These are phyloP conservation scores for Chlorella sp. DNA, from an alignment of 139 green algal genomes.

Conservation along the genomic window DNA sequence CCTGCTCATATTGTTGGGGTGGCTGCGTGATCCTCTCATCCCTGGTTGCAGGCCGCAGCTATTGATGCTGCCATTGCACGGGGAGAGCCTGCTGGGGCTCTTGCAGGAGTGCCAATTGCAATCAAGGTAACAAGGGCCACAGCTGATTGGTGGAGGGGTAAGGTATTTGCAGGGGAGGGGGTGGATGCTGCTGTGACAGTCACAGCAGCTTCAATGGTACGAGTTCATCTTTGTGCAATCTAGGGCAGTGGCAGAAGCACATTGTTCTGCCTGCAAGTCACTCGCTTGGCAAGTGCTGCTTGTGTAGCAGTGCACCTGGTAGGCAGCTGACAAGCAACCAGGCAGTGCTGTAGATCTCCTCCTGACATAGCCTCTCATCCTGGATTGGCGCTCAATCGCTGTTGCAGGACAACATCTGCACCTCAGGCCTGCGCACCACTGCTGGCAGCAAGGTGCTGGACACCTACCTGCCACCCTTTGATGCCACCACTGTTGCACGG, in stretches of 20 bases:
- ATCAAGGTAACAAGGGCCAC: conserved; percentile 74
- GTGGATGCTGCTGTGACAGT: too few relatives aligned
- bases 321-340: neutral
- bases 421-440: conserved; percentile 72
- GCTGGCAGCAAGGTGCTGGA: conserved; percentile 75
- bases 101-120: conserved; percentile 79
- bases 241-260: too few relatives aligned
- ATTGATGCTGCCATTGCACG: conserved; percentile 48
- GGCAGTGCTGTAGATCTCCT: neutral
- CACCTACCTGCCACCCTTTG: conserved; percentile 61
- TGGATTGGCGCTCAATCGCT: neutral
- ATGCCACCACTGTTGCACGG: conserved; percentile 66
- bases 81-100: conserved; percentile 22
- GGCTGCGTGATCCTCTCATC: too few relatives aligned
- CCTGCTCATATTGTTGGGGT: too few relatives aligned
- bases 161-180: neutral
- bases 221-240: too few relatives aligned
- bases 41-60: conserved; percentile 25
- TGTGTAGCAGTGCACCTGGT: neutral
- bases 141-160: neutral
- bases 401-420: conserved; percentile 94
- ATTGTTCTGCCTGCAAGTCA: too few relatives aligned
- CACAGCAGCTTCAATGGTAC: too few relatives aligned
- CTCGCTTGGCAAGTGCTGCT: too few relatives aligned
- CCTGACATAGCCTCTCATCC: neutral